Base-by-base conservation (phyloP, 2,329 filamentous ascomycete species). In the Botryosphaeria dothidea region DNA sequence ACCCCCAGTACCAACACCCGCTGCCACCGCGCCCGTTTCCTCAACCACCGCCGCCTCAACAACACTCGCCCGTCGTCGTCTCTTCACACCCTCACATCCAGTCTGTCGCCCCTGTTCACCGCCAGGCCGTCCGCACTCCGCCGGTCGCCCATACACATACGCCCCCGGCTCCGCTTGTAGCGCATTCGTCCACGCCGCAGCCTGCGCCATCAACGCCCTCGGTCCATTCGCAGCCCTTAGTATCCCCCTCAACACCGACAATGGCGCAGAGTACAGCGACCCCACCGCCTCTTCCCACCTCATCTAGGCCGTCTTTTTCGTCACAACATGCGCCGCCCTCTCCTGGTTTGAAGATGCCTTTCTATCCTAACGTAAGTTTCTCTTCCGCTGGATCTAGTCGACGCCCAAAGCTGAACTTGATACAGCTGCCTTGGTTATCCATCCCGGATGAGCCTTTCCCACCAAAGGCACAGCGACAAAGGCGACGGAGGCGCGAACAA, bases 391-490 rank as follows among this genome's bases (percentile, higher is more conserved):
- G 56, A 36, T 17, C 8, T 1, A 3, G 23, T 17, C 17, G 23
- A 9, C 43, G 9, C 13, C n/a, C 6, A 17, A 19, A 34, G 31
- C 56, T 60, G 56, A 60, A 23, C 56, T 9, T 38, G 15, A 60
- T 60, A 21, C 68, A 85, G 82, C 76, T 89, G 21, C 87, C 87
- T 11, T 89, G 86, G 86, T 80, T 86, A 36, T 89, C 86, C 13
- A 81, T 84, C 29, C 81, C 84, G 17, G 82, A 84, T 21, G 76
- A 76, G 34, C 76, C 81, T 2, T 88, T 89, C 70, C 86, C 86
- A 3, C 74, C 82, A 17, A 80, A 82, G 71, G 79, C 80, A 56
- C 79, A 81, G 15, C 77, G 79, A 61, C 71, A 73, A 43, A 79
- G 80, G 69, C 80, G 82, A 69, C 80, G 84, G 60, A 73, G 77